phyloP scores from a whole-genome alignment of 2,329 filamentous ascomycete genomes.

The Fusarium stilboides region DNA sequence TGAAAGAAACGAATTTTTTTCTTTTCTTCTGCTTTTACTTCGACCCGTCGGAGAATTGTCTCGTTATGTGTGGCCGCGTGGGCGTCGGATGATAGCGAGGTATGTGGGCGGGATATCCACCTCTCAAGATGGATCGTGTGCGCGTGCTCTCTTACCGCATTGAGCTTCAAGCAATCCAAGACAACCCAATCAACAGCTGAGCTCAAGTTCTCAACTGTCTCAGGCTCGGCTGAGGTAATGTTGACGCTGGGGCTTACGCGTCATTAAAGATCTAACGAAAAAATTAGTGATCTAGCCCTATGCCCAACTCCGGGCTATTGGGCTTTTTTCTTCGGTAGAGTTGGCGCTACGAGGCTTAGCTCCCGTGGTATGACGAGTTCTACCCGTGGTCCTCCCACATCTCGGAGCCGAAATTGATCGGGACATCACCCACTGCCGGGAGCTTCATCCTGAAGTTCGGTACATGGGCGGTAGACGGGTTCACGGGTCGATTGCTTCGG shows the following conservation, averaged over 20 bases:
- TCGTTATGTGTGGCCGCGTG: no score
- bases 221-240: neutral
- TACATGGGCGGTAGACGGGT: neutral
- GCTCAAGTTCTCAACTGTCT: neutral
- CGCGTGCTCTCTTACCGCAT: slow-evolving; percentile 18
- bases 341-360: slow-evolving; percentile 8
- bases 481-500: no score
- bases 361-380: slow-evolving; percentile 16
- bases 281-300: slow-evolving; percentile 7
- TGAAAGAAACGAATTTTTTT: no score
- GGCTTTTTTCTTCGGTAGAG: neutral
- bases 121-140: neutral
- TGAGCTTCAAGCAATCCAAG: neutral
- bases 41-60: no score
- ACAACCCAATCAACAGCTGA: neutral
- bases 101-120: no score
- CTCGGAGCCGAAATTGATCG: slow-evolving; percentile 28
- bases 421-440: neutral
- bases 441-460: neutral
- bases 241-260: slow-evolving; percentile 22
- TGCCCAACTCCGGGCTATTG: neutral
- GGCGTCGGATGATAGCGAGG: no score
- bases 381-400: slow-evolving; percentile 15
- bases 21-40: no score
- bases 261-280: neutral